Conservation (phyloP, 495 filamentous ascomycete species). For the Trichoderma reesei region DNA sequence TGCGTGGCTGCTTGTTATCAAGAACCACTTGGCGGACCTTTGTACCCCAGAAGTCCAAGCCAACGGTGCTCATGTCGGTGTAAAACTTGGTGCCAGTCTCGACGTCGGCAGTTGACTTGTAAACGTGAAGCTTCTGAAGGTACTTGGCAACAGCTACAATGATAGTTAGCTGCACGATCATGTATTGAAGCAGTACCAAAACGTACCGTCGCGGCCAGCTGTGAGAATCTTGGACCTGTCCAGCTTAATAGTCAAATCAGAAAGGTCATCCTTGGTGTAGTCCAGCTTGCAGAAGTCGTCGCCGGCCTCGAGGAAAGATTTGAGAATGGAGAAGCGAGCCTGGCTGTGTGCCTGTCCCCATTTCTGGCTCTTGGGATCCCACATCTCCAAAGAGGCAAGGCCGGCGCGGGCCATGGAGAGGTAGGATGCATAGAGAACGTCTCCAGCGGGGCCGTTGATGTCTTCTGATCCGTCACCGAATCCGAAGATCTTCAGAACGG, state of each 20-base stretch:
- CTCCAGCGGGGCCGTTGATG: constrained; percentile 66
- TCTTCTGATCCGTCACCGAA: constrained; percentile 66
- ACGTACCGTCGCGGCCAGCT: constrained; percentile 42
- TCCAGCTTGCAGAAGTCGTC: constrained; percentile 73
- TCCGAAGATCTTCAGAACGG: constrained; percentile 82
- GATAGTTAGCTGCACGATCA: constrained; percentile 10
- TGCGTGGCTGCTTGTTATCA: constrained; percentile 79
- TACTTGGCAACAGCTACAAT: constrained; percentile 71
- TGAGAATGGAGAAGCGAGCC: constrained; percentile 82
- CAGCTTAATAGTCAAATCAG: constrained; percentile 68
- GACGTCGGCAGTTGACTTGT: constrained; percentile 83
- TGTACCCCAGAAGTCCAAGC: constrained; percentile 66
- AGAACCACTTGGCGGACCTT: constrained; percentile 71
- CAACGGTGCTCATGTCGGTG: constrained; percentile 69
- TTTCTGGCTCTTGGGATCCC: constrained; percentile 76
- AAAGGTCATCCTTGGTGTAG: constrained; percentile 63
- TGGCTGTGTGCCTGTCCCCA: constrained; percentile 96
- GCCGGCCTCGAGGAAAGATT: constrained; percentile 77
- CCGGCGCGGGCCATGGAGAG: constrained; percentile 89
- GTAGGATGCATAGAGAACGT: constrained; percentile 78
- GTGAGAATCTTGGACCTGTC: constrained; percentile 75
- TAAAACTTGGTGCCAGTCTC: constrained; percentile 67
- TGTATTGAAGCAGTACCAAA: not conserved
- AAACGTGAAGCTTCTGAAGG: constrained; percentile 83
- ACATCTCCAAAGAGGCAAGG: constrained; percentile 73